Conservation (phyloP, 768 basidiomycete species). For the Agrocybe praecox region DNA sequence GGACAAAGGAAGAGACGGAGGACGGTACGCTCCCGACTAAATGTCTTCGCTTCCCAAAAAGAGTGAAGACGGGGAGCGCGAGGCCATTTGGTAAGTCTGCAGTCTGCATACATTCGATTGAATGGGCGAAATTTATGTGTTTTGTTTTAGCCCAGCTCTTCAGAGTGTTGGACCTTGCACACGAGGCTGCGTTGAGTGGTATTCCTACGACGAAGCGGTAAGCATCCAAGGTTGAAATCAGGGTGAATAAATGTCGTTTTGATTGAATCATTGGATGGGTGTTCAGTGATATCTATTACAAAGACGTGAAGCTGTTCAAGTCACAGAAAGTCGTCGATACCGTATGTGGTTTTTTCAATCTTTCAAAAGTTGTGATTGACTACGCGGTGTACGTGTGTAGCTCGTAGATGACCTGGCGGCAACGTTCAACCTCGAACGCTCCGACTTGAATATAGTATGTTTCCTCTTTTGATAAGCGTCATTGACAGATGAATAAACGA, state of each 20-base stretch:
- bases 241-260: background rate
- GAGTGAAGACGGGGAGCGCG: slow-evolving; percentile 36
- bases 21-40: slow-evolving; percentile 23
- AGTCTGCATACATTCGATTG: background rate
- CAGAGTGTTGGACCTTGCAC: slow-evolving; percentile 65
- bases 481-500: too few species aligned
- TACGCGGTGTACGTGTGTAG: slow-evolving; percentile 38
- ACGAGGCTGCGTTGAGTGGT: slow-evolving; percentile 60
- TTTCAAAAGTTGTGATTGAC: background rate
- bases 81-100: slow-evolving; percentile 35
- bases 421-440: slow-evolving; percentile 71
- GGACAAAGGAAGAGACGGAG: slow-evolving; percentile 27
- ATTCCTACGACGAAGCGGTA: slow-evolving; percentile 70
- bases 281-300: slow-evolving; percentile 84
- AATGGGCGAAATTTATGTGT: slow-evolving; percentile 1
- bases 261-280: slow-evolving; percentile 8
- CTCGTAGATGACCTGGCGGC: slow-evolving; percentile 90
- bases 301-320: slow-evolving; percentile 78
- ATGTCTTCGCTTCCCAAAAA: slow-evolving; percentile 36
- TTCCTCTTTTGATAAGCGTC: background rate
- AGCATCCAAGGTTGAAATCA: too few species aligned
- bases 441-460: slow-evolving; percentile 79
- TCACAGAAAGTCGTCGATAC: slow-evolving; percentile 79
- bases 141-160: slow-evolving; percentile 62
- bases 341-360: too few species aligned